These are phyloP conservation scores for Fusarium euwallaceae DNA, from an alignment of 2,329 filamentous ascomycete species.

Conservation along the genomic window DNA sequence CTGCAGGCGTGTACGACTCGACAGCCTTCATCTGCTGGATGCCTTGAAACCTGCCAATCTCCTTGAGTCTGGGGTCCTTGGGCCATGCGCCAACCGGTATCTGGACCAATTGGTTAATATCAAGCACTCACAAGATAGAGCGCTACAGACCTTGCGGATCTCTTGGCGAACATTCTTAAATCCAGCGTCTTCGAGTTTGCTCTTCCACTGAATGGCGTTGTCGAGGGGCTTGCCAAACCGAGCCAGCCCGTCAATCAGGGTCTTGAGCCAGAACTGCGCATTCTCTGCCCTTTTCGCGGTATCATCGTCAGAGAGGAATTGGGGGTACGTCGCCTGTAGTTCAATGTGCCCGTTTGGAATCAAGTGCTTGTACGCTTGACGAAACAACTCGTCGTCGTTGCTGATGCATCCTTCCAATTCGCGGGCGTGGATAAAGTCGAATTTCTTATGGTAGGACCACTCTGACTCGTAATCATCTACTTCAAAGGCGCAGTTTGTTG, in stretches of 20 bases:
- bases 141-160: conserved; percentile 18
- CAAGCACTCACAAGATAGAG: too few species aligned
- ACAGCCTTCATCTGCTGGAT: conserved; percentile 32
- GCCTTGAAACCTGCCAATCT: conserved; percentile 27
- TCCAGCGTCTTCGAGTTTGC: conserved; percentile 15
- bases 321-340: conserved; percentile 17
- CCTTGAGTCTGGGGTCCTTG: conserved; percentile 1
- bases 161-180: conserved; percentile 27
- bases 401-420: conserved; percentile 33
- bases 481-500: conserved; percentile 29
- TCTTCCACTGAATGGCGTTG: conserved; percentile 19
- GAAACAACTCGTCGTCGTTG: conserved; percentile 28
- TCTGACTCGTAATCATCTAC: conserved; percentile 32
- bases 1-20: conserved; percentile 32
- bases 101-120: too few species aligned
- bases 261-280: conserved; percentile 22
- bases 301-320: conserved; percentile 30
- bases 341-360: conserved; percentile 23
- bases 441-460: conserved; percentile 28
- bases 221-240: conserved; percentile 35
- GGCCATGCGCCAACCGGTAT: conserved; percentile 24
- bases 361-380: conserved; percentile 14
- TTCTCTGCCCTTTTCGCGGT: conserved; percentile 23
- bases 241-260: conserved; percentile 15
- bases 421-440: conserved; percentile 37